Conservation (phyloP, 163 green algal genomes). For the Volvox carteri region DNA sequence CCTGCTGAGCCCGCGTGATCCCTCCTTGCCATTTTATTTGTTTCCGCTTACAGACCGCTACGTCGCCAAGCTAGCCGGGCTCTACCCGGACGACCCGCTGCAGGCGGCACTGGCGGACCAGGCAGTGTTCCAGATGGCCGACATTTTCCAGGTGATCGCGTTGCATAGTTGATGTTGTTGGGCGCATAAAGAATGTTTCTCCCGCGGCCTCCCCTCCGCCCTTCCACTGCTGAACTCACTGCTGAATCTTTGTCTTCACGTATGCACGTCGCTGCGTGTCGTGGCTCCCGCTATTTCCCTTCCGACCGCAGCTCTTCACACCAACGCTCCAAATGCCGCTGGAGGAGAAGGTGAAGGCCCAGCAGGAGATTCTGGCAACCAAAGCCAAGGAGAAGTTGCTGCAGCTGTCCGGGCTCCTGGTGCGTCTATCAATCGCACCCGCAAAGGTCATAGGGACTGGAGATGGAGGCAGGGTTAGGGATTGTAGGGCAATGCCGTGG, state of each 20-base stretch:
- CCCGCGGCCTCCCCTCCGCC: no score
- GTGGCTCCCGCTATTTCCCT: no score
- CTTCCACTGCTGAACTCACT: no score
- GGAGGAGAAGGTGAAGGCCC: conserved; percentile 61
- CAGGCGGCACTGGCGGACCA: conserved; percentile 49
- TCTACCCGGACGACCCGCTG: conserved; percentile 56
- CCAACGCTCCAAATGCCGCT: conserved; percentile 23
- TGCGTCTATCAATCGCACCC: conserved; percentile 42
- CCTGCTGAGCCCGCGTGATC: no score
- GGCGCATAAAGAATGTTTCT: no score
- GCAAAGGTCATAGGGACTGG: no score
- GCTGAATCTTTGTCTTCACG: no score
- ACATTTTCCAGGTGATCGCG: neutral
- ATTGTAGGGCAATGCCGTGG: no score
- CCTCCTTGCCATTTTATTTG: no score
- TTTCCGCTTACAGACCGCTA: conserved; percentile 54
- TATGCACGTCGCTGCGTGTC: no score
- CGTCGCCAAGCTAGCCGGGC: conserved; percentile 44
- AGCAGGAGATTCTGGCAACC: conserved; percentile 50
- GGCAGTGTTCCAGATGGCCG: conserved; percentile 12
- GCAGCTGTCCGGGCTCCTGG: conserved; percentile 49
- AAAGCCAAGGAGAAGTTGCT: conserved; percentile 57
- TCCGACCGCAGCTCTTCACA: conserved; percentile 13
- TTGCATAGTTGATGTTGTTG: no score
- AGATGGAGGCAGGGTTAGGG: no score